Evolutionary conservation across 805 yeast genomes (phyloP).

Genomic region (Barnettozyma vustinii): DNA sequence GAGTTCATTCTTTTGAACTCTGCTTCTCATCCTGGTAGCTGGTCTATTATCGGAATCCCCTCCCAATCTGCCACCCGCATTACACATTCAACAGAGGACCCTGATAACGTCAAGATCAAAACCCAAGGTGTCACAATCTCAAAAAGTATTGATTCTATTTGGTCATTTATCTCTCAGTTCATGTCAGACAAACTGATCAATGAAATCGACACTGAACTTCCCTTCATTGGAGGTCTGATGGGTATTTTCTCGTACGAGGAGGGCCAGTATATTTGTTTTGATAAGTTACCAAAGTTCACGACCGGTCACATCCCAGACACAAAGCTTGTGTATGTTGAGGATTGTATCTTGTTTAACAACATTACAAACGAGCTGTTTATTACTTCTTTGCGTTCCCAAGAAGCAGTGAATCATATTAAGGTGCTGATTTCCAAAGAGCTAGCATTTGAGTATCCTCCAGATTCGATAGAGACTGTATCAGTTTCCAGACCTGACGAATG

Average conservation of each 20-base stretch:
- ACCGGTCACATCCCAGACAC: conserved; percentile 56
- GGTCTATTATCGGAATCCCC: conserved; percentile 83
- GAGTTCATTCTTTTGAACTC: conserved; percentile 67
- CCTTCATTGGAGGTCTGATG: conserved; percentile 87
- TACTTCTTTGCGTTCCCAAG: conserved; percentile 36
- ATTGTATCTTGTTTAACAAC: conserved; percentile 55
- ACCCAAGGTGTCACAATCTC: background rate
- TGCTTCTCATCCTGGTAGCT: conserved; percentile 78
- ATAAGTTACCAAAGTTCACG: conserved; percentile 34
- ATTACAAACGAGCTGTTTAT: conserved; percentile 40
- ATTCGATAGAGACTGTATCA: conserved; percentile 20
- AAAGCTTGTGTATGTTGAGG: conserved; percentile 63
- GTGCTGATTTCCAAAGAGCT: conserved; percentile 2
- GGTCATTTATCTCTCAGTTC: conserved; percentile 46
- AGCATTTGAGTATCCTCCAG: background rate
- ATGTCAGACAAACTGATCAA: conserved; percentile 35
- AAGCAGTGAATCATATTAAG: conserved; percentile 21
- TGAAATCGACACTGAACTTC: conserved; percentile 35
- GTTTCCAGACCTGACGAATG: conserved; percentile 46
- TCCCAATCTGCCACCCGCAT: conserved; percentile 37
- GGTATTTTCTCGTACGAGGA: conserved; percentile 89
- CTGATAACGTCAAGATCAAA: conserved; percentile 4
- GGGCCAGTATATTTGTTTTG: conserved; percentile 43
- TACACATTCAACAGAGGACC: conserved; percentile 53
- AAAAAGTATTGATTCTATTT: conserved; percentile 31